Evolutionary conservation across 495 filamentous ascomycete species (phyloP), one percentile per base, ranked within the genome.

Genomic region (Penicillium lividum): DNA sequence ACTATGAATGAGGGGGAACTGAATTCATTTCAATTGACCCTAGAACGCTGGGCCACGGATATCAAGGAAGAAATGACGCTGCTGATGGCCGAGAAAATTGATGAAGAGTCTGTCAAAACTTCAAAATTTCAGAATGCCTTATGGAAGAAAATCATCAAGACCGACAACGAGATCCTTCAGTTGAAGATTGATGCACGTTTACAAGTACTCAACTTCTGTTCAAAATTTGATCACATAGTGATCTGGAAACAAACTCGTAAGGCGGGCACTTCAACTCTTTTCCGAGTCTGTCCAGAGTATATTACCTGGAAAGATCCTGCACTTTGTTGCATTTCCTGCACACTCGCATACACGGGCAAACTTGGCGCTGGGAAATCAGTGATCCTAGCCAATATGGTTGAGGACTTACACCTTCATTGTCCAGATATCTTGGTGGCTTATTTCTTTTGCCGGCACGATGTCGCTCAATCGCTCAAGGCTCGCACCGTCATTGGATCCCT

Each of bases 371-470:
- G 74, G 13, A 78, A 80, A 59, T 73, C 75, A 16, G 71, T 76
- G 45, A 53, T 77, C 16, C 57, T 77, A 45, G 73, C 75, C 15
- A 80, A 77, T 62, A 68, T 80, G 22, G 67, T 77, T 30, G 68
- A 77, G 56, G 73, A 80, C 56, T 52, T 80, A 29, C 64, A 68
- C 59, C 59, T 77, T 51, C 13, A 62, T 50, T 52, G 22, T 22
- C 22, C 64, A 7, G 53, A 59, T 10, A 50, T 46, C 27, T 30
- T 57, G 25, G 63, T 77, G n/a, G 68, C 69, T 1, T 79, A 75
- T 59, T 80, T 78, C 67, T 80, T 80, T 67, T 77, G 69, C 57
- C 60, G 68, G n/a, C 60, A 76, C 49, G 72, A 78, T 54, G 64
- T 72, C 51, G 33, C 63, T 28, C 64, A 78, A 44, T 73, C 71